A percentile compares a stretch with the other conserved stretches of the same genome.
These are phyloP conservation scores for Agroathelia rolfsii DNA, from an alignment of 1,284 basidiomycete genomes.

Conservation along the genomic window DNA sequence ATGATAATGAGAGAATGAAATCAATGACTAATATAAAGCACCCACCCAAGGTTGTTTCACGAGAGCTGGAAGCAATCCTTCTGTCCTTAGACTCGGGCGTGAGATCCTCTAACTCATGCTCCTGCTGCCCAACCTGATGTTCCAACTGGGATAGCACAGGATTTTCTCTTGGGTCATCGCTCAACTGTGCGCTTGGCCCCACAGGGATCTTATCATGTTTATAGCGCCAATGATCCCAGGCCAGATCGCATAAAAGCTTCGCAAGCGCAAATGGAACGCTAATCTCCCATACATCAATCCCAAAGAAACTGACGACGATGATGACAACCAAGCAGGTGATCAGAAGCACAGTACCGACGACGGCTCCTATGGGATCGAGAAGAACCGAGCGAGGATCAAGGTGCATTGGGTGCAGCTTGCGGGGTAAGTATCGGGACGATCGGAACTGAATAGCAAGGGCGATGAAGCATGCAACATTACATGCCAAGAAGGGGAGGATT, in stretches of 20 bases:
- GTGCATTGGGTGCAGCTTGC: constrained; percentile 28
- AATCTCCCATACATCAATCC: constrained; percentile 71
- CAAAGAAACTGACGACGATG: constrained; percentile 46
- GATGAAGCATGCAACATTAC: constrained; percentile 42
- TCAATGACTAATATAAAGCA: no score
- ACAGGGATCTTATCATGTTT: constrained; percentile 18
- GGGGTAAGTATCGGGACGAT: constrained; percentile 39
- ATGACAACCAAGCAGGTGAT: constrained; percentile 38
- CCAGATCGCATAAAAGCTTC: constrained; percentile 62
- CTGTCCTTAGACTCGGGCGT: no score
- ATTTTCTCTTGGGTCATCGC: no score
- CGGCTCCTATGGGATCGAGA: constrained; percentile 38
- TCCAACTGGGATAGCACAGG: no score
- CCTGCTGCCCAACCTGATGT: no score
- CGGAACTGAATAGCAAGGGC: constrained; percentile 49
- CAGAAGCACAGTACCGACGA: constrained; percentile 41
- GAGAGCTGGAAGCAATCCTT: no score
- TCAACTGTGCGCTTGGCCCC: no score
- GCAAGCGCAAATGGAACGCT: constrained; percentile 78
- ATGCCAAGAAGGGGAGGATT: constrained; percentile 59
- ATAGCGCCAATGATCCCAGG: constrained; percentile 45
- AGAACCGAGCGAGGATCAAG: constrained; percentile 38
- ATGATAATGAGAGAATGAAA: no score
- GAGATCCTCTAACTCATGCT: no score
- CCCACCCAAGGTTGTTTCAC: no score